Conservation (phyloP, 2,329 filamentous ascomycete genomes). For the Ampelomyces quisqualis region DNA sequence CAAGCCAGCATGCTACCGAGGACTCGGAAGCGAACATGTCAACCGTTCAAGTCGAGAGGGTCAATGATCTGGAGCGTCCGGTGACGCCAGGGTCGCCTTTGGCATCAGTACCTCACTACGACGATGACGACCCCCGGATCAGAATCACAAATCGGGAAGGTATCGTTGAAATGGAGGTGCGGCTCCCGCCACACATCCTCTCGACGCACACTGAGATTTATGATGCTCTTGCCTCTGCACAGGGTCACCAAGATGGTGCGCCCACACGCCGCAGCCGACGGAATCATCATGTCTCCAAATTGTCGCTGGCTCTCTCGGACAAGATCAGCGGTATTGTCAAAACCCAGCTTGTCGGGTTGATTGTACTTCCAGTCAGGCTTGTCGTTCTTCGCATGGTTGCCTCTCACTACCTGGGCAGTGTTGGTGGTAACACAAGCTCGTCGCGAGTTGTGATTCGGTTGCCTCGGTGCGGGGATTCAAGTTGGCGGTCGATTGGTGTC, state of each 20-base stretch:
- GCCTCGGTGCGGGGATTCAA: slow-evolving; percentile 11
- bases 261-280: slow-evolving; percentile 7
- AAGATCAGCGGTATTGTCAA: slow-evolving; percentile 38
- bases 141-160: slow-evolving; percentile 43
- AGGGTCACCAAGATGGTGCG: slow-evolving; percentile 5
- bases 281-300: slow-evolving; percentile 40
- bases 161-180: slow-evolving; percentile 44
- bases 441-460: slow-evolving; percentile 13
- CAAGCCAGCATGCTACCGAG: slow-evolving; percentile 2
- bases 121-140: slow-evolving; percentile 40
- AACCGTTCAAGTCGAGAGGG: slow-evolving; percentile 10
- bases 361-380: slow-evolving; percentile 34
- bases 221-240: slow-evolving; percentile 12
- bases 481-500: slow-evolving; percentile 21
- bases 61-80: slow-evolving; percentile 18
- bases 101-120: slow-evolving; percentile 21
- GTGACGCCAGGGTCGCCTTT: slow-evolving; percentile 31
- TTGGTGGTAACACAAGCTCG: slow-evolving; percentile 8
- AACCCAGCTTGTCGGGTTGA: slow-evolving; percentile 33
- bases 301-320: slow-evolving; percentile 37
- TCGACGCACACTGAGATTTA: slow-evolving; percentile 31
- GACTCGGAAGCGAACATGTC: slow-evolving; percentile 6
- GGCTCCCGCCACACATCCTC: slow-evolving; percentile 36
- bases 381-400: slow-evolving; percentile 36
- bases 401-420: slow-evolving; percentile 28